Evolutionary conservation across 2,329 filamentous ascomycete genomes (phyloP), one percentile per base, ranked within the genome.

Genomic region (Penicillium occitanis): DNA sequence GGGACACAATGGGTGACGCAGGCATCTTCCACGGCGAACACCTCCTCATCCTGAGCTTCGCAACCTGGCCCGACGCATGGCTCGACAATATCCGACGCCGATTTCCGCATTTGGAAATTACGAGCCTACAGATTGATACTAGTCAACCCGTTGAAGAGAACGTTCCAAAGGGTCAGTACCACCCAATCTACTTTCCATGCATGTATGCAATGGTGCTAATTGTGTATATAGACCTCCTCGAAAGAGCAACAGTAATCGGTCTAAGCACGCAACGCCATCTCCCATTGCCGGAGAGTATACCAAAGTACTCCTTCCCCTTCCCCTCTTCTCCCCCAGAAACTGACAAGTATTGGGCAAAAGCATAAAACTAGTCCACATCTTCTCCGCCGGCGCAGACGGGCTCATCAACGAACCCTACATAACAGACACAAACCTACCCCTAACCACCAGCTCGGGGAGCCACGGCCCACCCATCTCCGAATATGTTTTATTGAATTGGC

Each of bases 401-500:
- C 72, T 87, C 25, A 72, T 81, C 44, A 72, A 80, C n/a, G 77
- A 84, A 64, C 85, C 85, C 0, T 80, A 88, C 48, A 82, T 86
- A 68, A 84, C 77, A 6, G 75, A 83, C 57, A 83, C 81, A 14
- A 72, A 83, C 30, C 83, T 88, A 61, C 79, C 83, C 0, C 78
- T 88, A 65, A 84, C 84, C 3, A 87, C 83, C 3, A 82, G 81
- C 40, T 84, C 82, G 4, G 80, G 86, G 28, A 83, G 88, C 57
- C 86, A 88, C 71, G 86, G 86, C 1, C 88, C 88, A 0, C 86
- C 88, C 65, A 90, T 90, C 60, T 82, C 87, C 0, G 88, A 90
- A 78, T 90, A 88, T 87, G 84, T 87, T 13, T 75, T 89, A 33
- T 81, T 89, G 82, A 88, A 88, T 70, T 83, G 84, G 63, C 77